Evolutionary conservation across 805 yeast species (phyloP), one percentile per base, ranked within the genome.

Genomic region (Suhomyces kilbournensis): DNA sequence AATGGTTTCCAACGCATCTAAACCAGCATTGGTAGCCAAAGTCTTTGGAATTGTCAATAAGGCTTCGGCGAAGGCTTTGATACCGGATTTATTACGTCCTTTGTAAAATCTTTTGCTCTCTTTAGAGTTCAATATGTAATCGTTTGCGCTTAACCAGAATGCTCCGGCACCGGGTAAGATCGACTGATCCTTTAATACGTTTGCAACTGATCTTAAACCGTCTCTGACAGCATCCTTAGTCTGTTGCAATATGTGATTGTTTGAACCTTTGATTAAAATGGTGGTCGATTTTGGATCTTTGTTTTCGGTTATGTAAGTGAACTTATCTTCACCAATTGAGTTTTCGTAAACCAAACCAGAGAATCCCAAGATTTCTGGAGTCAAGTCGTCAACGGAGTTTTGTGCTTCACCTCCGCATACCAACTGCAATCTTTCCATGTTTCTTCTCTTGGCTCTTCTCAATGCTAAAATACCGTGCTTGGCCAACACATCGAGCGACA

Each of bases 161-260:
- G 98, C 94, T 52, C 99, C 99, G 1, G 94, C 99, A 56, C 99
- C 99, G 6, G 99, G 97, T 45, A 94, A 85, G 40, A 94, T 85
- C 42, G 86, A 73, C 61, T 84, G 81, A 69, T 94, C 99, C 64
- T 84, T 88, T 49, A 94, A 74, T 32, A 92, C 94, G 66, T 94
- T 94, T 44, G 96, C 84, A 15, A 94, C 97, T 1, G 97, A 91
- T 60, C 99, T 84, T 54, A 94, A 78, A 32, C 99, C 99, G 69
- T 94, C 99, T 69, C 99, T 84, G 20, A 96, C 91, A 1, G 99
- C 98, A 67, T 94, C 99, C 68, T 92, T 90, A 32, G 96, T 88
- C 75, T 94, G 99, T 63, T 83, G 88, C 60, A 94, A 81, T 42
- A 90, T 83, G 70, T 93, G 94, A 59, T 84, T 83, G 54, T 96